A percentile compares a stretch with the other conserved stretches of the same genome.
These are phyloP conservation scores for Aquilaria malaccensis DNA, from an alignment of 345 rosid genomes.

Conservation along the genomic window DNA sequence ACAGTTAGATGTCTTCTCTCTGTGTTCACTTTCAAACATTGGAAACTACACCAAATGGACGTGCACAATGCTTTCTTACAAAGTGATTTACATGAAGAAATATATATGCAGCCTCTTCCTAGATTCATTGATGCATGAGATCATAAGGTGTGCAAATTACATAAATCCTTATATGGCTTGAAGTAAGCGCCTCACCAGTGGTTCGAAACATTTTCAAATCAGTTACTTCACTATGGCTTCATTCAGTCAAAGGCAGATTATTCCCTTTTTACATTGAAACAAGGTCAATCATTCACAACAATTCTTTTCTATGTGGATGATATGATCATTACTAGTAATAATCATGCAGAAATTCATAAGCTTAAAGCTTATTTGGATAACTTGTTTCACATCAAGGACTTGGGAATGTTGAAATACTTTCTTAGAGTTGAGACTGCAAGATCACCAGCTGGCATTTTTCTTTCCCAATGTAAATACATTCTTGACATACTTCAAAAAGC, in stretches of 20 bases:
- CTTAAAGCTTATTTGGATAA: no score
- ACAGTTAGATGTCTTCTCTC: no score
- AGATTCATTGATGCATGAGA: background rate
- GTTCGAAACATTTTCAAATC: background rate
- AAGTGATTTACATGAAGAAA: background rate
- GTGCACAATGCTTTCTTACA: background rate
- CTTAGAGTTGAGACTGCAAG: background rate
- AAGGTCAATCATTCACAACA: no score
- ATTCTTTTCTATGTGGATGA: no score
- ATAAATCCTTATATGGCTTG: background rate
- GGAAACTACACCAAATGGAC: no score
- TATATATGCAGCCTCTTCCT: background rate
- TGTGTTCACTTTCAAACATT: no score
- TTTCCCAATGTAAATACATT: background rate
- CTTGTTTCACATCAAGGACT: no score
- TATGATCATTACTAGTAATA: no score
- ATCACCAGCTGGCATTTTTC: background rate
- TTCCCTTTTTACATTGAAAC: background rate
- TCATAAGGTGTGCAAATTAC: background rate
- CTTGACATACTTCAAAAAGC: no score
- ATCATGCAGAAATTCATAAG: no score
- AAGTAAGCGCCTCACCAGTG: background rate
- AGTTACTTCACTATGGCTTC: background rate
- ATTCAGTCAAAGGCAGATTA: background rate
- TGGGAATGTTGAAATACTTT: no score